Base-by-base conservation (phyloP, 2,329 filamentous ascomycete species). In the Acrodontium crateriforme region DNA sequence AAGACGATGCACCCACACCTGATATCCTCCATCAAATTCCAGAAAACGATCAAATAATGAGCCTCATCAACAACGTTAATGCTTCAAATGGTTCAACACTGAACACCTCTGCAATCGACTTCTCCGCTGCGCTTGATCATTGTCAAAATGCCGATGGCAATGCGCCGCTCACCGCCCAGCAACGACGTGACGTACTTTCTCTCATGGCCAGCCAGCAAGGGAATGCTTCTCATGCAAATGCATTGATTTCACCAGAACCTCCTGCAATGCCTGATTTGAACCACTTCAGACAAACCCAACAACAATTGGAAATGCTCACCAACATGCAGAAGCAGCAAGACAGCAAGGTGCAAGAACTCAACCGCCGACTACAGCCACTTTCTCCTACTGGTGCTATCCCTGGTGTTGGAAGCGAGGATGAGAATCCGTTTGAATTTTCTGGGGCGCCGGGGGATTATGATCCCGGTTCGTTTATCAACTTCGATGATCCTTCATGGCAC, bases 341-440 rank as follows among this genome's bases (percentile, higher is more conserved):
- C 35, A 67, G 67, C 25, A 78, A 79, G 26, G 78, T 94, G 1
- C 71, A 80, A 36, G 73, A 80, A 32, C 63, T 94, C 7, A 74
- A 74, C 28, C 74, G 71, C 30, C 60, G 83, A 10, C 65, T 94
- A 6, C 75, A 79, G 5, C 84, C 84, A 0, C 64, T 92, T 9
- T 85, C 77, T 44, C 84, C 84, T 0, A 80, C 72, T 1, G 83
- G 82, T 4, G 68, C 70, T 10, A 80, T 92, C 18, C 79, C 82
- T 1, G 80, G 80, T 4, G 53, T 89, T 4, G 37, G 42, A 11
- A 42, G 40, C 18, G 54, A 58, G 19, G 56, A 57, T 27, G 50
- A 50, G 10, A 52, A 44, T 18, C 37, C 34, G 14, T 49, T 65
- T 2, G 50, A 53, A 7, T 51, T 54, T 5, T 48, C 52, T 1